Base-by-base conservation (phyloP, 1,139 yeast genomes). In the Suhomyces chickasaworum region DNA sequence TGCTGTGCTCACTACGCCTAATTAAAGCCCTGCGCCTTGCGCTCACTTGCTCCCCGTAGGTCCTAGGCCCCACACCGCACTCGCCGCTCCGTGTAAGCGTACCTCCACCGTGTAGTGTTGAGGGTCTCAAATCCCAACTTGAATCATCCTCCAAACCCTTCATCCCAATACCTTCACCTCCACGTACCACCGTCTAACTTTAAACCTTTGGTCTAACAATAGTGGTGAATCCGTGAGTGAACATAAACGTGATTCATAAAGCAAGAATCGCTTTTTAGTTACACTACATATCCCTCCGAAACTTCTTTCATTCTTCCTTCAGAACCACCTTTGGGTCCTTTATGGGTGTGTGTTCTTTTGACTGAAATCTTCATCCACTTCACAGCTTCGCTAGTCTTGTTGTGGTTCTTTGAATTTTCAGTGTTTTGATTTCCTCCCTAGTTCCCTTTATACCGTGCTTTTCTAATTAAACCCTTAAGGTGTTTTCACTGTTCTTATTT, bases 261-360 rank as follows among this genome's bases (percentile, higher is more conserved):
- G 8, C 32, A 29, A 29, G 41, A 13, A 16, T 20, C 27, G 30
- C 41, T 12, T 13, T 33, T 13, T 33, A 12, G 37, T 4, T 20
- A 8, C 34, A 9, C 27, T 30, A 30, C 41, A 31, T 39, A 39
- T 30, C 30, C 36, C 13, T 12, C 29, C 36, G 41, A 39, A 39
- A 38, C 41, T n/a, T 21, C 30, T 5, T 18, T 20, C 41, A 21
- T 39, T 39, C 30, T 25, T 16, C 15, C 35, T 15, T 16, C 15
- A 25, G 13, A 21, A 16, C 17, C 29, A 16, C 17, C 29, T 22
- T 9, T n/a, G 27, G 16, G 30, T 10, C 6, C n/a, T 13, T 13
- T 16, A 13, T 32, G 35, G 16, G 35, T 17, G 17, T 32, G 22
- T 32, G n/a, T n/a, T 32, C 9, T 29, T 29, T 13, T n/a, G 15